A percentile compares a stretch with the other conserved stretches of the same genome.
These are phyloP conservation scores for Boeremia lycopersici DNA, from an alignment of 2,329 filamentous ascomycete genomes.

Conservation along the genomic window DNA sequence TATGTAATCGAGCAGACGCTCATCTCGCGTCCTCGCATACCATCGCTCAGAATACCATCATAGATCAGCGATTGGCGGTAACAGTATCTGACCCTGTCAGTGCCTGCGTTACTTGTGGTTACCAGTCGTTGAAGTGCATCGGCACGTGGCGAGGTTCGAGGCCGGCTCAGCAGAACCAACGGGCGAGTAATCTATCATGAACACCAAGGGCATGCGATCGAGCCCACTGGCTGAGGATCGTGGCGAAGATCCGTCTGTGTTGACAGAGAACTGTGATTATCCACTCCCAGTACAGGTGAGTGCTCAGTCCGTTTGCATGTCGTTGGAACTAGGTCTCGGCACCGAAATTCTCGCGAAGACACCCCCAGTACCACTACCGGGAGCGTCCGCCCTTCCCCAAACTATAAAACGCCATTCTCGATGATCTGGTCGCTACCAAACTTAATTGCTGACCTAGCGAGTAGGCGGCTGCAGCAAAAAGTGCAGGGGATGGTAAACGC, in stretches of 20 bases:
- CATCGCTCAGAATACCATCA: neutral
- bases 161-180: neutral
- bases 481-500: neutral
- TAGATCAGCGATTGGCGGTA: neutral
- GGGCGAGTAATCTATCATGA: neutral
- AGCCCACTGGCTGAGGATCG: neutral
- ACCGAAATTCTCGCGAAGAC: slow-evolving; percentile 13
- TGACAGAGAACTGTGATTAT: slow-evolving; percentile 12
- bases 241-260: slow-evolving; percentile 4
- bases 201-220: neutral
- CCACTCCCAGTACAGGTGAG: slow-evolving; percentile 10
- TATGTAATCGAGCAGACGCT: neutral
- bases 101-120: neutral
- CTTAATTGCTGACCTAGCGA: neutral
- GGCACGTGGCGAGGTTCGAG: slow-evolving; percentile 8
- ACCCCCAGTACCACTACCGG: slow-evolving; percentile 13
- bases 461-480: neutral
- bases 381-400: slow-evolving; percentile 20
- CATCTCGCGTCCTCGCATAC: neutral
- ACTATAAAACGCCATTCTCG: neutral
- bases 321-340: slow-evolving; percentile 22
- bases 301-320: slow-evolving; percentile 14
- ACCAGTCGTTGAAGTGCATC: slow-evolving; percentile 3
- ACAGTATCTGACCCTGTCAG: neutral
- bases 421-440: neutral